Percentiles rank a stretch among this genome's conserved stretches.
Conservation (phyloP, 768 basidiomycete genomes). For the Podaxis sp. region DNA sequence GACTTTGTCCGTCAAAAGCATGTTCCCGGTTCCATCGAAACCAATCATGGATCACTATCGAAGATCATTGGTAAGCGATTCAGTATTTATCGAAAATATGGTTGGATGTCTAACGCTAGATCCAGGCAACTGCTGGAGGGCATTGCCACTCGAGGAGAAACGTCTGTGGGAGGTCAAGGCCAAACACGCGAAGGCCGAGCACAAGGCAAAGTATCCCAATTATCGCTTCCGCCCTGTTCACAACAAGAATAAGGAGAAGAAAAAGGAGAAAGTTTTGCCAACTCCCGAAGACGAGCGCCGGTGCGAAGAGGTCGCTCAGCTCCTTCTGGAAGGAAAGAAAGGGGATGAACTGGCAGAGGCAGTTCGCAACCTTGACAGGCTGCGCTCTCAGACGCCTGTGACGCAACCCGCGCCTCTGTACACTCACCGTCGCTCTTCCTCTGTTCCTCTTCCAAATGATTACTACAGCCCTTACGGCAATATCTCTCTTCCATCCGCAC, state of each 20-base stretch:
- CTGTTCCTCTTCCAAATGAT: conserved; percentile 58
- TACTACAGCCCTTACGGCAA: conserved; percentile 22
- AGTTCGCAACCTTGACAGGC: conserved; percentile 51
- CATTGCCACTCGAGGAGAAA: conserved; percentile 70
- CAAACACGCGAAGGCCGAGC: conserved; percentile 71
- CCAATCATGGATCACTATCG: conserved; percentile 70
- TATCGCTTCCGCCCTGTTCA: conserved; percentile 59
- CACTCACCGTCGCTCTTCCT: conserved; percentile 56
- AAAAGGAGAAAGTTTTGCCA: conserved; percentile 35
- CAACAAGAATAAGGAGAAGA: conserved; percentile 46
- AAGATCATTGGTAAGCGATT: conserved; percentile 60
- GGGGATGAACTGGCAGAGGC: conserved; percentile 67
- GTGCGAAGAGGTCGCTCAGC: conserved; percentile 65
- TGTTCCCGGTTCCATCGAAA: conserved; percentile 76
- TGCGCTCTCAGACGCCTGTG: conserved; percentile 20
- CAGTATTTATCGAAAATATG: conserved; percentile 23
- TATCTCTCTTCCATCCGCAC: conserved; percentile 44
- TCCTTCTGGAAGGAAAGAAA: conserved; percentile 69
- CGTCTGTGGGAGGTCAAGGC: conserved; percentile 72
- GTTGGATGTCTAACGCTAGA: not conserved
- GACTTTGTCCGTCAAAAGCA: conserved; percentile 80
- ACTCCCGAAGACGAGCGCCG: conserved; percentile 60
- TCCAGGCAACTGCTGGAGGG: conserved; percentile 72
- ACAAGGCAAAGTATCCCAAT: conserved; percentile 67
- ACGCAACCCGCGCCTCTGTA: conserved; percentile 25